Percentiles rank a stretch among this genome's conserved stretches.
phyloP scores from a whole-genome alignment of 106 monocot genomes.

The Acorus gramineus region DNA sequence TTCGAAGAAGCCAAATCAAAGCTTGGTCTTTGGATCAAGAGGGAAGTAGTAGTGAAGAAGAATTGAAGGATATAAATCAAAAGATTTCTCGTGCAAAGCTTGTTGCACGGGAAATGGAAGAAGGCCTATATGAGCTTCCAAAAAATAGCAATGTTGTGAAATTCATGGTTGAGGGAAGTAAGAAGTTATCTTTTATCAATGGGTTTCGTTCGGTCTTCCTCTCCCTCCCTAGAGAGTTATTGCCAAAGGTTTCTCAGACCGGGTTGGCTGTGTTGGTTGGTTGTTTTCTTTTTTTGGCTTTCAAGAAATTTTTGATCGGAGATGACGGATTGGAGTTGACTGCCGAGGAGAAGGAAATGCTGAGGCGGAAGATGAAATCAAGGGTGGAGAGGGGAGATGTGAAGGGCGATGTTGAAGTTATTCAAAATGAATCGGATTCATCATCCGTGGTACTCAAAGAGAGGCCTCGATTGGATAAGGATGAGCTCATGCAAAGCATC shows the following conservation, averaged over 20 bases:
- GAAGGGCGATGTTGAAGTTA: constrained; percentile 38
- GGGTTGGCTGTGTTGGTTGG: constrained; percentile 26
- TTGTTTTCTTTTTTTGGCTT: constrained; percentile 24
- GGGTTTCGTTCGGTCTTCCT: constrained; percentile 1
- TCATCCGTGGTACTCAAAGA: neutral
- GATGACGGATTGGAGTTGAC: constrained; percentile 24
- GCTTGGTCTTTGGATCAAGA: constrained; percentile 13
- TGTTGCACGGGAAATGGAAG: constrained; percentile 39
- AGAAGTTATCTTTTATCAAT: constrained; percentile 14
- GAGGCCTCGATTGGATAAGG: constrained; percentile 52
- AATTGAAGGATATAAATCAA: constrained; percentile 13
- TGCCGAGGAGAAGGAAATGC: constrained; percentile 55
- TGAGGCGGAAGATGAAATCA: constrained; percentile 63
- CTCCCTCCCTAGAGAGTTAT: neutral
- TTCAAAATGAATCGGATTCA: constrained; percentile 20
- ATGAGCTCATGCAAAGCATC: constrained; percentile 43
- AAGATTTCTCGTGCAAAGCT: constrained; percentile 33
- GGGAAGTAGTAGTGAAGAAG: neutral
- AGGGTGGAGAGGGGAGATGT: constrained; percentile 37
- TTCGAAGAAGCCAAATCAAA: constrained; percentile 18
- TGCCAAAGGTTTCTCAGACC: constrained; percentile 16
- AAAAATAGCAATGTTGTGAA: constrained; percentile 38
- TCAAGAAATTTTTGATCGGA: constrained; percentile 17
- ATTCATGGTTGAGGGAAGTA: constrained; percentile 27
- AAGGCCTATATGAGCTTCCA: constrained; percentile 20